These are phyloP conservation scores for Monilinia fructigena DNA, from an alignment of 2,329 filamentous ascomycete genomes.

Conservation along the genomic window DNA sequence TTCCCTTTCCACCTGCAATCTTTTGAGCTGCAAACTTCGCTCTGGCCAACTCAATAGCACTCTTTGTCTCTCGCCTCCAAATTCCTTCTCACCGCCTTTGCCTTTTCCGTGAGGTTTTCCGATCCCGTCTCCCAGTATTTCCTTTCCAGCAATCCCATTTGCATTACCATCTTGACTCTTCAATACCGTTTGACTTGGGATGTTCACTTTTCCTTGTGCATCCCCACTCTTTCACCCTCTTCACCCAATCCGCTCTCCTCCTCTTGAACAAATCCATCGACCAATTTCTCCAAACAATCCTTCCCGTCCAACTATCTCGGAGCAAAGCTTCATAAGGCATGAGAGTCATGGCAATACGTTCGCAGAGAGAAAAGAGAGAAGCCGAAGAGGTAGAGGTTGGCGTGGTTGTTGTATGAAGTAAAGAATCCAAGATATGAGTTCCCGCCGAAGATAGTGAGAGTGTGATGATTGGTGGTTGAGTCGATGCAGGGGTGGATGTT, in stretches of 20 bases:
- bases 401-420: slow-evolving; percentile 48
- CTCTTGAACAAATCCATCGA: slow-evolving; percentile 69
- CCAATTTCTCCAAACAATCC: slow-evolving; percentile 73
- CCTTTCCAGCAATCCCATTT: slow-evolving; percentile 13
- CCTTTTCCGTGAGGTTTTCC: slow-evolving; percentile 20
- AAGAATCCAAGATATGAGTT: slow-evolving; percentile 65
- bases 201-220: slow-evolving; percentile 7
- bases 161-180: slow-evolving; percentile 20
- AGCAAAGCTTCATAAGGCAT: slow-evolving; percentile 56
- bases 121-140: slow-evolving; percentile 8
- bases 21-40: slow-evolving; percentile 38
- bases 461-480: slow-evolving; percentile 27
- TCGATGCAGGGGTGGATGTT: slow-evolving; percentile 2
- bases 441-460: slow-evolving; percentile 58
- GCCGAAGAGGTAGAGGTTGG: slow-evolving; percentile 26
- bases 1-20: slow-evolving; percentile 24
- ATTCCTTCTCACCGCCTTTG: slow-evolving; percentile 24
- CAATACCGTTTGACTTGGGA: not conserved
- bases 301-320: slow-evolving; percentile 62
- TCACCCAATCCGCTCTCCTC: slow-evolving; percentile 61
- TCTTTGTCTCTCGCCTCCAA: slow-evolving; percentile 27
- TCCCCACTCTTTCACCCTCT: slow-evolving; percentile 44
- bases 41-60: slow-evolving; percentile 38
- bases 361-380: slow-evolving; percentile 61
- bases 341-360: slow-evolving; percentile 64